phyloP scores from a whole-genome alignment of 1,139 yeast genomes.

The Geotrichum bryndzae region DNA sequence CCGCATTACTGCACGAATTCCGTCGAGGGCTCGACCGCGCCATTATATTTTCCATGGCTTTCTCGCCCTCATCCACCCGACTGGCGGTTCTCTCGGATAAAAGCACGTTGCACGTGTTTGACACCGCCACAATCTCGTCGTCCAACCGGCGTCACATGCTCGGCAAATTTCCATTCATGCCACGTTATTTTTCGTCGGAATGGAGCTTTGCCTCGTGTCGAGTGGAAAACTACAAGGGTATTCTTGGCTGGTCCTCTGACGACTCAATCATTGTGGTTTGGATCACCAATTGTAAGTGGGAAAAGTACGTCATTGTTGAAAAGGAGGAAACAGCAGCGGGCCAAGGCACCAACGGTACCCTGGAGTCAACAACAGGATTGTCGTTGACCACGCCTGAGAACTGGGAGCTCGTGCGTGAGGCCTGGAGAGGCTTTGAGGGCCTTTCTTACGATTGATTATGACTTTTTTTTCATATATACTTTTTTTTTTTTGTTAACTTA shows the following conservation, averaged over 20 bases:
- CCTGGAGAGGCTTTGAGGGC: constrained; percentile 64
- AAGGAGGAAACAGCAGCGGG: constrained; percentile 28
- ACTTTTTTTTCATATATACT: background rate
- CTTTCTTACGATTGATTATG: constrained; percentile 16
- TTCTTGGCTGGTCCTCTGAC: constrained; percentile 74
- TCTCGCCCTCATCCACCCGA: constrained; percentile 67
- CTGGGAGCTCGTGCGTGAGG: constrained; percentile 64
- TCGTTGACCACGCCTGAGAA: constrained; percentile 20
- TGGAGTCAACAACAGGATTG: background rate
- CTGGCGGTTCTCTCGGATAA: constrained; percentile 86
- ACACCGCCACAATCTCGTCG: constrained; percentile 37
- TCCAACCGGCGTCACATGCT: constrained; percentile 61
- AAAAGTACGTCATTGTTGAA: constrained; percentile 67
- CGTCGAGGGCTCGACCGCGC: constrained; percentile 87
- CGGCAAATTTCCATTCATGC: constrained; percentile 60
- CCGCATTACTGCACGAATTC: constrained; percentile 73
- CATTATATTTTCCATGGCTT: constrained; percentile 70
- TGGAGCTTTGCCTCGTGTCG: constrained; percentile 88
- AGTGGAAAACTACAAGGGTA: constrained; percentile 48
- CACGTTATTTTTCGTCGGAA: constrained; percentile 72
- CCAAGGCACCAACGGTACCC: background rate
- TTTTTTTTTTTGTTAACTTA: background rate
- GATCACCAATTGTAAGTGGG: constrained; percentile 70
- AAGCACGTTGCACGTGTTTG: constrained; percentile 79
- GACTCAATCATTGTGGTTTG: constrained; percentile 64